Evolutionary conservation across 164 flowering plant genomes (phyloP).

Genomic region (Macadamia tetraphylla): DNA sequence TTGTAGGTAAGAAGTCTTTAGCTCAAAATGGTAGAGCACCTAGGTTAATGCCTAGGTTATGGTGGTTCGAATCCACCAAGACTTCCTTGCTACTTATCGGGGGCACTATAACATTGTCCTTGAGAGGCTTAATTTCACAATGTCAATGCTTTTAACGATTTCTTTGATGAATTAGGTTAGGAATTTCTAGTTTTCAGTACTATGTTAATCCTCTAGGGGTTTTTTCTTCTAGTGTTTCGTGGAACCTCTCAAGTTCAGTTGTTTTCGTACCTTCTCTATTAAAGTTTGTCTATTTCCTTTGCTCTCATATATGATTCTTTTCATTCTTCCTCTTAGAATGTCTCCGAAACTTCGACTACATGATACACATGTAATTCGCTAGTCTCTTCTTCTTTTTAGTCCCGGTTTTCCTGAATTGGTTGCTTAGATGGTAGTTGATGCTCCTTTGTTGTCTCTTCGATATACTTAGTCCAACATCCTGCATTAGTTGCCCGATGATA

Average conservation of each 20-base stretch:
- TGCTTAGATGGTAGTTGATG: background rate
- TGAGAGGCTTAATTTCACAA: constrained; percentile 4
- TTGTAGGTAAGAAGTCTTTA: too few relatives aligned
- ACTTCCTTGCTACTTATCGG: background rate
- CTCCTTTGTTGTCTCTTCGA: background rate
- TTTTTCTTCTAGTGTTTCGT: background rate
- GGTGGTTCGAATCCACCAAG: too few relatives aligned
- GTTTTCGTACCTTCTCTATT: constrained; percentile 5
- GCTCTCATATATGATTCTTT: background rate
- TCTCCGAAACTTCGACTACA: background rate
- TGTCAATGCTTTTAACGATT: constrained; percentile 2
- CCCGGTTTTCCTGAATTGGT: constrained; percentile 8
- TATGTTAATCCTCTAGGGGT: constrained; percentile 31
- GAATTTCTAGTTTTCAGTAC: constrained; percentile 15
- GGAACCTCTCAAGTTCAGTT: constrained; percentile 3
- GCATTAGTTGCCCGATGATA: constrained; percentile 6
- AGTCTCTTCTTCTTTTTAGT: constrained; percentile 5
- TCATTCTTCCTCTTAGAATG: background rate
- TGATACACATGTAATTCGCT: background rate
- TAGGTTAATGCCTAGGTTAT: too few relatives aligned
- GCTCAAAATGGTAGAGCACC: too few relatives aligned
- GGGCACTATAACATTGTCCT: background rate
- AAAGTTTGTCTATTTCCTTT: background rate
- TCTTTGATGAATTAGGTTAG: background rate
- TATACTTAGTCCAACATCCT: background rate